Conservation (phyloP, 805 yeast species). For the Wickerhamomyces mucosus region DNA sequence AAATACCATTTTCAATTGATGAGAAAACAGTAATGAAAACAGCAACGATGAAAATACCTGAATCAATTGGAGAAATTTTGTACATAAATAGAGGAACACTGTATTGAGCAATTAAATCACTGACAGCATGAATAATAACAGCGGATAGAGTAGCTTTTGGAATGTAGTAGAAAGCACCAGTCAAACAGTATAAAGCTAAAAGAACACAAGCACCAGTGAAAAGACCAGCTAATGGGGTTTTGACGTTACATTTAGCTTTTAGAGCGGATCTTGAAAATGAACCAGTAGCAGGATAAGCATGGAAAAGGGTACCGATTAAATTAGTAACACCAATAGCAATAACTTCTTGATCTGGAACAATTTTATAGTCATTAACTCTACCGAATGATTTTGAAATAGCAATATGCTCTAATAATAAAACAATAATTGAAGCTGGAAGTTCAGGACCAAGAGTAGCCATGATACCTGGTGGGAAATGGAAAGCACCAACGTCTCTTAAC, state of each 20-base stretch:
- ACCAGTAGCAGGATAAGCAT: conserved; percentile 93
- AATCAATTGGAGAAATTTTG: conserved; percentile 48
- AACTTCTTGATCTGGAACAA: conserved; percentile 88
- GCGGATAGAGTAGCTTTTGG: conserved; percentile 86
- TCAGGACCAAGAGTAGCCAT: conserved; percentile 57
- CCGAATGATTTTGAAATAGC: conserved; percentile 93
- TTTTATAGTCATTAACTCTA: conserved; percentile 81
- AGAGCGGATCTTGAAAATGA: conserved; percentile 92
- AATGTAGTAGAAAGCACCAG: conserved; percentile 77
- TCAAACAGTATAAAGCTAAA: conserved; percentile 76
- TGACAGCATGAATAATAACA: conserved; percentile 87
- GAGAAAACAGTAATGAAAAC: conserved; percentile 20
- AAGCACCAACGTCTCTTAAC: conserved; percentile 64
- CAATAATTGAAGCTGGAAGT: conserved; percentile 77
- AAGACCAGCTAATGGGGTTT: conserved; percentile 88
- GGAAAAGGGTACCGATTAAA: conserved; percentile 83
- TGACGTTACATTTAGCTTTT: conserved; percentile 90
- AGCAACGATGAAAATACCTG: conserved; percentile 15
- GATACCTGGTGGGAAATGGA: conserved; percentile 53
- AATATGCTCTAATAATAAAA: conserved; percentile 82
- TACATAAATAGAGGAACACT: conserved; percentile 60
- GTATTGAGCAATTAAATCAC: conserved; percentile 70
- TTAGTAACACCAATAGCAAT: conserved; percentile 91
- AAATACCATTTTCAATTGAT: conserved; percentile 80
- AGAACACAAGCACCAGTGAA: conserved; percentile 85